phyloP scores from a whole-genome alignment of 805 yeast genomes.

The Saccharomycopsis capsularis region DNA sequence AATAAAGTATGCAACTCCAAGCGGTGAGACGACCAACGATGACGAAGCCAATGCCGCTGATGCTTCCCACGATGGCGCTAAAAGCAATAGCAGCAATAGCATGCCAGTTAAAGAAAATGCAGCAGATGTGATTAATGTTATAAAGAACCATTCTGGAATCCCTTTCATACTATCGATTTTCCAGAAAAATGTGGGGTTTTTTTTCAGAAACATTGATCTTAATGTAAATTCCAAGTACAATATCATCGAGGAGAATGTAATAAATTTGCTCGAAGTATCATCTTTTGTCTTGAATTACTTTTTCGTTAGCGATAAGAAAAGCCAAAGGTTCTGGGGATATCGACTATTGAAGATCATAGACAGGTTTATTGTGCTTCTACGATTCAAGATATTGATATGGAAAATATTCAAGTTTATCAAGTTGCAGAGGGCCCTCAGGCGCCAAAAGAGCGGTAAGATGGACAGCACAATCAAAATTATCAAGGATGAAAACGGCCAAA shows the following conservation, averaged over 20 bases:
- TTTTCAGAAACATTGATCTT: not conserved
- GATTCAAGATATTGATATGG: constrained; percentile 12
- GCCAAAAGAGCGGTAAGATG: not conserved
- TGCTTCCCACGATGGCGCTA: not conserved
- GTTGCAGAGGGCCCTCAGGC: not conserved
- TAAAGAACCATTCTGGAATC: constrained; percentile 16
- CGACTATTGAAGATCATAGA: constrained; percentile 9
- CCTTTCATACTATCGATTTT: constrained; percentile 9
- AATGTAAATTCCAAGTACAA: constrained; percentile 3
- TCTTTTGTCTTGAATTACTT: constrained; percentile 15
- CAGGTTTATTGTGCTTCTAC: constrained; percentile 6
- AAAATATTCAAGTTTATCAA: constrained; percentile 8
- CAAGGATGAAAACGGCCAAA: too few relatives aligned
- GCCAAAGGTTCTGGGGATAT: not conserved
- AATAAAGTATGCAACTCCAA: too few relatives aligned
- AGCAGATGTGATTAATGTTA: not conserved
- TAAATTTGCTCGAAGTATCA: constrained; percentile 15
- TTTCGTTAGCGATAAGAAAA: constrained; percentile 1
- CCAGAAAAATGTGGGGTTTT: not conserved
- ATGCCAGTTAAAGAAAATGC: not conserved
- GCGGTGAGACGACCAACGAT: not conserved
- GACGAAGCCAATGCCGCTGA: not conserved
- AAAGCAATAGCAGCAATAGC: not conserved
- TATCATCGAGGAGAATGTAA: constrained; percentile 13
- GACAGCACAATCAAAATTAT: not conserved